Evolutionary conservation across 306 rosid species (phyloP), one percentile per base, ranked within the genome.

Genomic region (Medicago truncatula): DNA sequence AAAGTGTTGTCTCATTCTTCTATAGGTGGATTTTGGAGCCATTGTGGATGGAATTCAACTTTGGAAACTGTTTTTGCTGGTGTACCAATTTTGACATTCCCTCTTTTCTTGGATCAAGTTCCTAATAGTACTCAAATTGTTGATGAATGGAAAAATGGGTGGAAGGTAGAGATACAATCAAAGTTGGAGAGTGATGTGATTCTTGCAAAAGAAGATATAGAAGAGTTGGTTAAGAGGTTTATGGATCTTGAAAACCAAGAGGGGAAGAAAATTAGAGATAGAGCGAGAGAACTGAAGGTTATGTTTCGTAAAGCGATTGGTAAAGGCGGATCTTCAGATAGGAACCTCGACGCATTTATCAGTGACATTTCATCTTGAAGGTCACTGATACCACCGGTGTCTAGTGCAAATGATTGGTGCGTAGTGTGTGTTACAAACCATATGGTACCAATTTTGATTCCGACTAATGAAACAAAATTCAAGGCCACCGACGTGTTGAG

Each of bases 21-120:
- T 1, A 6, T 84, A 2, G 85, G 83, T 14, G 90, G 86, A 40
- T 86, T 88, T 39, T 86, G 85, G 93, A 84, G 88, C 20, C 90
- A 88, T 28, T 86, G 93, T 66, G 93, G 90, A 12, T 88, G 88
- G 90, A 88, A 82, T 86, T 88, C 90, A 0, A 86, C 82, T 2
- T 49, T 85, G 10, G 93, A 84, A 49, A 80, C 83, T 23, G 34
- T 71, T 7, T 88, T 73, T 76, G 76, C 85, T 3, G 90, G 93
- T 7, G 85, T 82, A 1, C 86, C 89, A 11, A 69, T 86, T 60
- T 59, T 88, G 57, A 75, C 83, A 1, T 86, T 86, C 53, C 88
- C 93, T 62, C 59, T 83, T 23, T 83, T 76, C 72, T 77, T 82
- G 71, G 93, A 89, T 73, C 89, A 86, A 80, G 67, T 77, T 46